Base-by-base conservation (phyloP, 352 stramenopile genomes). In the Plasmopara viticola region DNA sequence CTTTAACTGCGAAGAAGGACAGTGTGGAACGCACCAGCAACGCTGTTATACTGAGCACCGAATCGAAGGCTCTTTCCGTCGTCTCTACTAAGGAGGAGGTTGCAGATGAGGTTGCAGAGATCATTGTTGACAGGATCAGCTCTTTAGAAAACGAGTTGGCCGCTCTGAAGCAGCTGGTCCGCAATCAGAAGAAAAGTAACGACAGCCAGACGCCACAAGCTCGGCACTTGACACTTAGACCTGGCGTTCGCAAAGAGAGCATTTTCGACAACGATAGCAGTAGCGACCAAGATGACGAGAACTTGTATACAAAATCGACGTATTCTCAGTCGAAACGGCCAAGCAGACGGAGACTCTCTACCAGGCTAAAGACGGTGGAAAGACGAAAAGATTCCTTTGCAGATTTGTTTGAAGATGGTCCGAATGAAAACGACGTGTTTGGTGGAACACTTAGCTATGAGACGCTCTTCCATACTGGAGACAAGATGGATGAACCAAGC, bases 111-210 rank as follows among this genome's bases (percentile, higher is more conserved):
- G 71, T 86, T 17, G 71, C 78, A 9, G 79, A 82, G 15, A 78
- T 81, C 40, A 91, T 91, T 48, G 80, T 86, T 29, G 69, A 88
- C 60, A 91, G 89, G 51, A 91, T 91, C 9, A 88, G 76, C 6
- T 80, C 71, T 29, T 52, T 91, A 1, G 80, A 86, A 53, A 68
- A 64, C 8, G 80, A 91, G 37, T 31, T 91, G 14, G 72, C 74
- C 38, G 70, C 72, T 6, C 46, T 91, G 5, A 91, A 91, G 47
- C 66, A 81, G 35, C 53, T 91, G 5, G 80, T 91, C 53, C 63
- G 71, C 34, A 74, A 67, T 60, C 64, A 76, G 14, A 81, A 79
- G 53, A 62, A 56, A 47, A 46, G 28, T 9, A 49, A 49, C 14
- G 48, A 31, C 4, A 60, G 29, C 25, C 45, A 39, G 17, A 58